Evolutionary conservation across 495 filamentous ascomycete species (phyloP).

Genomic region (Annulohypoxylon bovei): DNA sequence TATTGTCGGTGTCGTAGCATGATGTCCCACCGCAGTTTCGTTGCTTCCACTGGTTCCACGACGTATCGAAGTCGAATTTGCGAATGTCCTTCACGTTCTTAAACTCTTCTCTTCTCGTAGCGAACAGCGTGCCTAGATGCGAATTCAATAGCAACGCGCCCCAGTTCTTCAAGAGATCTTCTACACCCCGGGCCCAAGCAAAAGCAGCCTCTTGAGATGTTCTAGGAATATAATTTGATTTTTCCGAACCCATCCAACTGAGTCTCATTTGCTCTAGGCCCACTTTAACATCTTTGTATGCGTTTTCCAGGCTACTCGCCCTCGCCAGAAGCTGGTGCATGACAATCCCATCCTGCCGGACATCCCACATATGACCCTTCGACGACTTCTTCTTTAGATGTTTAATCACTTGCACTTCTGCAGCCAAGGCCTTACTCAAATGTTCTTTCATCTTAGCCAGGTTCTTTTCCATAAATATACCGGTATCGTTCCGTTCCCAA

Average conservation of each 20-base stretch:
- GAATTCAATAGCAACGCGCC: background rate
- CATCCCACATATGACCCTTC: background rate
- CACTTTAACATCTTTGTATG: background rate
- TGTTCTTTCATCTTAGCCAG: background rate
- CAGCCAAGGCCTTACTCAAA: background rate
- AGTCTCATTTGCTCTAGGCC: background rate
- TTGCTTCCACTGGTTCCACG: conserved; percentile 32
- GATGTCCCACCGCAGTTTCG: conserved; percentile 36
- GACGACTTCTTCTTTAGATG: background rate
- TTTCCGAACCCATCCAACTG: background rate
- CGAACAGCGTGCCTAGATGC: conserved; percentile 17
- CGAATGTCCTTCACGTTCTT: background rate
- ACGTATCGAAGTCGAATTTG: background rate
- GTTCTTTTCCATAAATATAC: background rate
- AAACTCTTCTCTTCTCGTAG: conserved; percentile 3
- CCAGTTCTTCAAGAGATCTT: conserved; percentile 10
- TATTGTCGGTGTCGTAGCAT: conserved; percentile 14
- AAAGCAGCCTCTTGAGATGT: background rate
- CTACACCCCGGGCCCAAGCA: background rate
- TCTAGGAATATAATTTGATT: background rate
- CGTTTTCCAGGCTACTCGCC: background rate
- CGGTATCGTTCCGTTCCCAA: background rate
- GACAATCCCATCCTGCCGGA: background rate
- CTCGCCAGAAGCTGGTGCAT: background rate
- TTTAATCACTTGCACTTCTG: background rate